Evolutionary conservation across 2,329 filamentous ascomycete genomes (phyloP).

Genomic region (Cordyceps cateniannulata): DNA sequence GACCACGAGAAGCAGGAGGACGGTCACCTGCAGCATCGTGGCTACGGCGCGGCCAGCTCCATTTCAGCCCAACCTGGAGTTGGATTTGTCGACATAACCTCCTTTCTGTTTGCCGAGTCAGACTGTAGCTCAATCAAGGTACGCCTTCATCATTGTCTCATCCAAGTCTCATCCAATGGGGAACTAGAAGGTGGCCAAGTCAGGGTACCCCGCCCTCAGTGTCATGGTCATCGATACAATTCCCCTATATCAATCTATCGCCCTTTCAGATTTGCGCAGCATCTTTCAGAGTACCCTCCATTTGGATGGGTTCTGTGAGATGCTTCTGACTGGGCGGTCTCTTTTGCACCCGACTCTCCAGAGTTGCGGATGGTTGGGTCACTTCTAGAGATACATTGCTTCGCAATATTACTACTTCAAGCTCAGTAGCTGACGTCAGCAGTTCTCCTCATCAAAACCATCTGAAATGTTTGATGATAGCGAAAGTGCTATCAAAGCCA

Average conservation of each 20-base stretch:
- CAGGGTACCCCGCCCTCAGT: slow-evolving; percentile 39
- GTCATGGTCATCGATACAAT: slow-evolving; percentile 62
- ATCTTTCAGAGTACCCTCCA: slow-evolving; percentile 31
- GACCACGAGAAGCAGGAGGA: slow-evolving; percentile 36
- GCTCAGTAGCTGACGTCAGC: slow-evolving; percentile 26
- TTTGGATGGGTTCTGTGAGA: slow-evolving; percentile 32
- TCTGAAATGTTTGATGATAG: slow-evolving; percentile 24
- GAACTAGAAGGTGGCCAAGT: slow-evolving; percentile 58
- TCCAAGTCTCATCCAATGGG: slow-evolving; percentile 21
- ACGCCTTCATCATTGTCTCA: slow-evolving; percentile 21
- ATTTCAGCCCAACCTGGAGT: slow-evolving; percentile 60
- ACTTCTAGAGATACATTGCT: slow-evolving; percentile 45
- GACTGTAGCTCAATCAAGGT: slow-evolving; percentile 52
- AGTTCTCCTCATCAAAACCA: slow-evolving; percentile 25
- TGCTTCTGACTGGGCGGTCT: slow-evolving; percentile 25
- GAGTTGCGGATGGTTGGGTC: slow-evolving; percentile 41
- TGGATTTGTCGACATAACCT: slow-evolving; percentile 75
- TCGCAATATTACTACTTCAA: slow-evolving; percentile 4
- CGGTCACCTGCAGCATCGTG: slow-evolving; percentile 53
- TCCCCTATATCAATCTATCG: slow-evolving; percentile 49
- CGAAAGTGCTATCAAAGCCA: slow-evolving; percentile 22
- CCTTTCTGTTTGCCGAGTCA: slow-evolving; percentile 61
- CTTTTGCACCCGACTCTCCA: slow-evolving; percentile 41
- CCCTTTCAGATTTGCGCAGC: slow-evolving; percentile 20
- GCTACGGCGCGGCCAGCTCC: slow-evolving; percentile 75